A percentile compares a stretch with the other conserved stretches of the same genome.
These are phyloP conservation scores for Cutaneotrichosporon spelunceum DNA, from an alignment of 1,284 basidiomycete genomes.

Conservation along the genomic window DNA sequence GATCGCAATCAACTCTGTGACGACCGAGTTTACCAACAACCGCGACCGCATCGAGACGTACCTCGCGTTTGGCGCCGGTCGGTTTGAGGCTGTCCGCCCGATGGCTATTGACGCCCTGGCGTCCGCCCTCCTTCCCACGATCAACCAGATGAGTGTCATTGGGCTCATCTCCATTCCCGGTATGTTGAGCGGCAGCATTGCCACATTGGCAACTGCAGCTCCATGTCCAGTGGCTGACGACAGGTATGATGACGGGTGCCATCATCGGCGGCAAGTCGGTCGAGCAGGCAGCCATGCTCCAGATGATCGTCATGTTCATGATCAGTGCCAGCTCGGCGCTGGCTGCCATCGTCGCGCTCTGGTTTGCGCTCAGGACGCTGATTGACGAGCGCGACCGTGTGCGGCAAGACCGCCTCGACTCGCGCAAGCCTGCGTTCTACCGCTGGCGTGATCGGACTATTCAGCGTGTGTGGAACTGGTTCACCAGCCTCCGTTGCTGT, in stretches of 20 bases:
- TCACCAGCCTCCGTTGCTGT: conserved; percentile 11
- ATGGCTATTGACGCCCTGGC: conserved; percentile 72
- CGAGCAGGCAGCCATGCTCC: conserved; percentile 74
- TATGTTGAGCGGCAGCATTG: too few relatives aligned
- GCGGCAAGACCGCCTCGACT: conserved; percentile 64
- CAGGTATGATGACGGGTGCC: conserved; percentile 81
- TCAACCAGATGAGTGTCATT: conserved; percentile 81
- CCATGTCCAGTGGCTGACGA: conserved; percentile 2
- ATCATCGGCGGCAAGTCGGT: conserved; percentile 79
- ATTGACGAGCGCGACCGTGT: conserved; percentile 69
- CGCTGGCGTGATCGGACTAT: conserved; percentile 35
- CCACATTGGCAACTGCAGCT: not conserved
- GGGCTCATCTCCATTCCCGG: conserved; percentile 64
- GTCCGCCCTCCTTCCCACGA: conserved; percentile 70
- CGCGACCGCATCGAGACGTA: conserved; percentile 76
- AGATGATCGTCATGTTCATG: conserved; percentile 91
- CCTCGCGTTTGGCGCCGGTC: conserved; percentile 72
- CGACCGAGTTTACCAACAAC: conserved; percentile 60
- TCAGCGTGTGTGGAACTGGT: conserved; percentile 5
- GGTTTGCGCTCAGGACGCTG: conserved; percentile 60
- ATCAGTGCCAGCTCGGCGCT: conserved; percentile 72
- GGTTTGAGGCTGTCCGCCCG: conserved; percentile 73
- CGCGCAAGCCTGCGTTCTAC: conserved; percentile 57
- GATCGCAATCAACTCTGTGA: conserved; percentile 58
- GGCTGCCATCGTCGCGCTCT: conserved; percentile 62